phyloP scores from a whole-genome alignment of 176 grass and related monocot species.

The Dendrocalamus sinicus region DNA sequence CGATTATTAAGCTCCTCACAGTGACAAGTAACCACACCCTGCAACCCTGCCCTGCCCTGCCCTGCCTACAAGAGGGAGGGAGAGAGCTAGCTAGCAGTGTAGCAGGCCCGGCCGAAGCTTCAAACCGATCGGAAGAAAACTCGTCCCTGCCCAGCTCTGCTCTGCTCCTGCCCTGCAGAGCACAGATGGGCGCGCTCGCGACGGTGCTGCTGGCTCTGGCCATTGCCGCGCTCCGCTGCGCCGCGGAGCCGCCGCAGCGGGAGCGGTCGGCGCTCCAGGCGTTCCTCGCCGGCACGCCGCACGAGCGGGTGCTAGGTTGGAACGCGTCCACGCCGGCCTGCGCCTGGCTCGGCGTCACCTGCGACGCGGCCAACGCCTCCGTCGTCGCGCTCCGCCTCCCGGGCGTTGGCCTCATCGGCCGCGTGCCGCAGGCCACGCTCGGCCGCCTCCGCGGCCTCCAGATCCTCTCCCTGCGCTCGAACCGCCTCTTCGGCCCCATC shows the following conservation, averaged over 20 bases:
- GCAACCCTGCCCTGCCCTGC: no score
- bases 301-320: conserved; percentile 65
- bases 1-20: no score
- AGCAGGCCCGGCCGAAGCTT: no score
- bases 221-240: not conserved
- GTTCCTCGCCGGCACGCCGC: conserved; percentile 60
- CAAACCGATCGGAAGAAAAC: no score
- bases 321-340: conserved; percentile 52
- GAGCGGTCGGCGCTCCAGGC: conserved; percentile 55
- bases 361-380: conserved; percentile 53
- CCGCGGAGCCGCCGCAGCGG: conserved; percentile 47
- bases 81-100: no score
- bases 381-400: conserved; percentile 65
- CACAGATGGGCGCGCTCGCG: not conserved
- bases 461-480: conserved; percentile 75
- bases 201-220: not conserved
- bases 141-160: no score
- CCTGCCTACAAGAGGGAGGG: no score
- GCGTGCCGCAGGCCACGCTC: conserved; percentile 46
- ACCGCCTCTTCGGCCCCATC: conserved; percentile 63
- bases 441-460: conserved; percentile 40
- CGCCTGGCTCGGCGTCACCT: conserved; percentile 68
- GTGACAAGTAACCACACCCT: no score
- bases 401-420: conserved; percentile 66
- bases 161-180: not conserved